Percentiles rank a stretch among this genome's conserved stretches.
phyloP scores from a whole-genome alignment of 148 eudicot genomes.

The Drosera capensis region DNA sequence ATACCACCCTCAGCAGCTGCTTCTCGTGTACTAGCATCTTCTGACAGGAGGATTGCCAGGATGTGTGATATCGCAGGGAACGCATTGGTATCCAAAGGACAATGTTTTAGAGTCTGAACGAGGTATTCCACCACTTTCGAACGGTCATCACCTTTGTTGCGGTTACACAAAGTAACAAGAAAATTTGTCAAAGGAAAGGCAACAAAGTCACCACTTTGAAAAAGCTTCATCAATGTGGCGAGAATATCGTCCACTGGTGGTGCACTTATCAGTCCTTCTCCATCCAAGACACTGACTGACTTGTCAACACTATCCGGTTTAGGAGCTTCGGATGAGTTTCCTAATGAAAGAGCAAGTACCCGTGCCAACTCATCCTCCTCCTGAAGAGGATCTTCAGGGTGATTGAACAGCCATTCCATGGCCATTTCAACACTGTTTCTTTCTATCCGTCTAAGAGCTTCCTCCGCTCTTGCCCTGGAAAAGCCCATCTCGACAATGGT shows the following conservation, averaged over 20 bases:
- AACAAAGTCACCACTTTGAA: slow-evolving; percentile 62
- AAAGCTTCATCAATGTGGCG: slow-evolving; percentile 61
- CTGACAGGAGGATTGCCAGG: slow-evolving; percentile 73
- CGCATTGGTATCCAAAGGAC: slow-evolving; percentile 50
- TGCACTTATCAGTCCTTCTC: slow-evolving; percentile 44
- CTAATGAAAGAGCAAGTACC: slow-evolving; percentile 85
- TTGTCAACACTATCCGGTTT: slow-evolving; percentile 59
- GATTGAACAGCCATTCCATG: slow-evolving; percentile 95
- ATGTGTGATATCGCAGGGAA: slow-evolving; percentile 72
- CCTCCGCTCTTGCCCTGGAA: slow-evolving; percentile 90
- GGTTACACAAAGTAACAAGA: slow-evolving; percentile 73
- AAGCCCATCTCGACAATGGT: slow-evolving; percentile 98
- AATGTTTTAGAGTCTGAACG: slow-evolving; percentile 60
- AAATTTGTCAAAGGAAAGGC: slow-evolving; percentile 74
- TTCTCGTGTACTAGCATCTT: slow-evolving; percentile 66
- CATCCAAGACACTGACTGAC: slow-evolving; percentile 38
- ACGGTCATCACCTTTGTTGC: slow-evolving; percentile 89
- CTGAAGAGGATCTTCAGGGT: slow-evolving; percentile 82
- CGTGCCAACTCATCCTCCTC: slow-evolving; percentile 92
- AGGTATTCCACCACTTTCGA: slow-evolving; percentile 57
- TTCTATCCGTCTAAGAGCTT: slow-evolving; percentile 81
- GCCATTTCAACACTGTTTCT: slow-evolving; percentile 96
- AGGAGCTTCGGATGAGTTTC: slow-evolving; percentile 67
- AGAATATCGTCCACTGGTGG: slow-evolving; percentile 91
- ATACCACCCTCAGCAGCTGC: slow-evolving; percentile 66